phyloP scores from a whole-genome alignment of 495 filamentous ascomycete species.

The Glonium stellatum region DNA sequence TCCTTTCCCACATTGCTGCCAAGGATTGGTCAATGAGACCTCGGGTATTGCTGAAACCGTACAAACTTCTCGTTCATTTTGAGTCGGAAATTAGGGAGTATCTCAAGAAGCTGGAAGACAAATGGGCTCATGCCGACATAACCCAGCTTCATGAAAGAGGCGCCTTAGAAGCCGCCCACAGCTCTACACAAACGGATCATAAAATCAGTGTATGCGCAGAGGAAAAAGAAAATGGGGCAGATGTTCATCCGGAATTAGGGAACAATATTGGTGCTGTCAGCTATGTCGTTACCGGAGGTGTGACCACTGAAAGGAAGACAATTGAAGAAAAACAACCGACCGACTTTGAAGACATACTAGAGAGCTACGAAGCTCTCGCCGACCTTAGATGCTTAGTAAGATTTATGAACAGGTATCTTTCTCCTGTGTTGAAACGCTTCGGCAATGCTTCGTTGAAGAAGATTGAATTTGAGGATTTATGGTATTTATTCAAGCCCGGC shows the following conservation, averaged over 20 bases:
- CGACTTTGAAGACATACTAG: background rate
- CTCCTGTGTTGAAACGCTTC: background rate
- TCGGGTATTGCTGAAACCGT: background rate
- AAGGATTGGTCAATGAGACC: constrained; percentile 1
- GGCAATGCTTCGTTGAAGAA: background rate
- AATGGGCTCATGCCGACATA: background rate
- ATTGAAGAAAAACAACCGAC: background rate
- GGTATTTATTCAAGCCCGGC: constrained; percentile 1
- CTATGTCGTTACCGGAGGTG: too few relatives aligned
- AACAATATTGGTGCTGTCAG: too few relatives aligned
- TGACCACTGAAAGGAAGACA: too few relatives aligned
- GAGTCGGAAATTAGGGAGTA: background rate
- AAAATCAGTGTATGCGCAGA: too few relatives aligned
- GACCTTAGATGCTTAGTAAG: constrained; percentile 1
- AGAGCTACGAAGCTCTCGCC: background rate
- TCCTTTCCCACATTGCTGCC: background rate
- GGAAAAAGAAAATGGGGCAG: too few relatives aligned
- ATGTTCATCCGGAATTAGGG: too few relatives aligned
- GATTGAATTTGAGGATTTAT: constrained; percentile 1
- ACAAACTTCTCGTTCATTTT: background rate
- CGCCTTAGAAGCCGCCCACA: background rate
- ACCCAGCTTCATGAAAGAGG: background rate
- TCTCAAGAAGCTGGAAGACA: background rate
- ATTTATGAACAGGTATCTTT: constrained; percentile 3
- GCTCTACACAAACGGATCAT: background rate